Percentiles rank a stretch among this genome's conserved stretches.
phyloP scores from a whole-genome alignment of 306 rosid genomes.

The Prunus mira region DNA sequence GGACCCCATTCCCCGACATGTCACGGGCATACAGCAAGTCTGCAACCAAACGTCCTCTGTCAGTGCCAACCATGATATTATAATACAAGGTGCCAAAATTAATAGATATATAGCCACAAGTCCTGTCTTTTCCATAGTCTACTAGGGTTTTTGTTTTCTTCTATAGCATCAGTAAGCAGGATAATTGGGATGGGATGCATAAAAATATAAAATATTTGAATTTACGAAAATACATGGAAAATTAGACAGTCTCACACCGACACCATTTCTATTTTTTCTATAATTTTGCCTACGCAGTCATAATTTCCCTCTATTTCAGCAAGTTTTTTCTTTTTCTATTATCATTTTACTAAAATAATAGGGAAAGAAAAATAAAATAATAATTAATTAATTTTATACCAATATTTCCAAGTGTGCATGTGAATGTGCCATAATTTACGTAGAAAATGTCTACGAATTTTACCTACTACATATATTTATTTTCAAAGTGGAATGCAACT shows the following conservation, averaged over 20 bases:
- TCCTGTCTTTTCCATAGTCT: background rate
- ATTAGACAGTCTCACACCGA: background rate
- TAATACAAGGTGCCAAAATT: background rate
- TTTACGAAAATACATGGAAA: background rate
- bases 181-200: too few species aligned
- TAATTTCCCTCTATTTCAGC: background rate
- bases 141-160: background rate
- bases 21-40: conserved; percentile 3
- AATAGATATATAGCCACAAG: background rate
- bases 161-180: too few species aligned
- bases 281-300: background rate
- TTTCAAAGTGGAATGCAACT: background rate
- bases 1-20: conserved; percentile 21
- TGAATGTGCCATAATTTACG: conserved; percentile 13
- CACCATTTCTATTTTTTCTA: background rate
- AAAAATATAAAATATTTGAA: too few species aligned
- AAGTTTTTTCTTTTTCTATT: background rate
- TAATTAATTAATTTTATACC: background rate
- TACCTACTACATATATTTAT: background rate
- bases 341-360: background rate
- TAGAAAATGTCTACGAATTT: background rate
- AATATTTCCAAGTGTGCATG: background rate
- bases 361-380: background rate
- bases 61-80: background rate
- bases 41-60: background rate